Conservation (phyloP, 169 alveolate species). For the Plasmodium chabaudi region DNA sequence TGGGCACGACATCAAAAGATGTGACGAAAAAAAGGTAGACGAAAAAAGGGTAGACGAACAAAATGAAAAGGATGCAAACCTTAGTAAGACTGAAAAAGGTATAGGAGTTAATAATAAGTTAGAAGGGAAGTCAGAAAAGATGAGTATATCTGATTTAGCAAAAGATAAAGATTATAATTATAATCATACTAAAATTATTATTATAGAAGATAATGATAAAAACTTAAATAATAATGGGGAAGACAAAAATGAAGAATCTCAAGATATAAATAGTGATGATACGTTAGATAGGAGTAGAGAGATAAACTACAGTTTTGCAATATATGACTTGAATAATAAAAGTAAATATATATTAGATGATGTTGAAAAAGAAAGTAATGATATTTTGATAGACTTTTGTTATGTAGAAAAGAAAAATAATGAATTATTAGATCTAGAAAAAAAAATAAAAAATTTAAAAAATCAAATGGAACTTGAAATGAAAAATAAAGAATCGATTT, state of each 20-base stretch:
- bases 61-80: neutral
- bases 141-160: conserved; percentile 18
- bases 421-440: conserved; percentile 62
- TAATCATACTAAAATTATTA: neutral
- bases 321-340: conserved; percentile 48
- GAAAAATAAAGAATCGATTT: conserved; percentile 76
- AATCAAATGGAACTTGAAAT: conserved; percentile 73
- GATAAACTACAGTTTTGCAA: conserved; percentile 12
- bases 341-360: conserved; percentile 32
- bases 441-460: conserved; percentile 52
- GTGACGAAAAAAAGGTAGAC: neutral
- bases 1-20: neutral
- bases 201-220: neutral
- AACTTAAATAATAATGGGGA: too few relatives aligned
- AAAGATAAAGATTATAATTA: neutral
- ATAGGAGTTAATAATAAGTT: neutral
- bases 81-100: neutral
- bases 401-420: conserved; percentile 66
- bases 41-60: neutral
- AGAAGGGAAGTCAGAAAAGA: neutral
- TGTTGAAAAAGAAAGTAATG: conserved; percentile 69
- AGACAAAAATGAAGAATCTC: neutral
- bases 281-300: neutral
- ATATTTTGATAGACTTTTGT: conserved; percentile 55
- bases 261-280: neutral